These are phyloP conservation scores for Incumbomyces delicatus DNA, from an alignment of 2,329 filamentous ascomycete species.

Conservation along the genomic window DNA sequence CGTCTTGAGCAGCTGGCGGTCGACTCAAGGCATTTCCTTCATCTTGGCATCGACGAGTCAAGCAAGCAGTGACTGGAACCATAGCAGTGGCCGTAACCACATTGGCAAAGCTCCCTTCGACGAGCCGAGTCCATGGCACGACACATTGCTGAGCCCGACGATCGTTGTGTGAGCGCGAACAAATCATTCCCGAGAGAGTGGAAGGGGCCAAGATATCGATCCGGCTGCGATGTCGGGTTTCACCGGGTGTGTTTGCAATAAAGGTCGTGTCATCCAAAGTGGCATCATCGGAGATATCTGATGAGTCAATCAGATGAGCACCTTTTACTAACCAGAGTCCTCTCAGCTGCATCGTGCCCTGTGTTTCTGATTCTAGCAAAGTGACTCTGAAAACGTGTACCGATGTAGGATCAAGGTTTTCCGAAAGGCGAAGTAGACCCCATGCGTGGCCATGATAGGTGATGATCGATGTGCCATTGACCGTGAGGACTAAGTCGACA, in stretches of 20 bases:
- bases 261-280: no score
- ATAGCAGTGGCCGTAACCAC: neutral
- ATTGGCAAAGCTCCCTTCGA: neutral
- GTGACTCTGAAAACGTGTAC: slow-evolving; percentile 21
- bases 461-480: neutral
- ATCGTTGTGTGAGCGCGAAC: no score
- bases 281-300: no score
- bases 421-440: slow-evolving; percentile 16
- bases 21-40: neutral
- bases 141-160: no score
- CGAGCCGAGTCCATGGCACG: neutral
- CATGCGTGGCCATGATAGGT: slow-evolving; percentile 3
- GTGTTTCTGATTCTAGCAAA: slow-evolving; percentile 6
- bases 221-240: no score
- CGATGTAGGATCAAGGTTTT: slow-evolving; percentile 14
- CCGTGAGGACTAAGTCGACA: slow-evolving; percentile 9
- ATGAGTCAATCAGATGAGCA: slow-evolving; percentile 8
- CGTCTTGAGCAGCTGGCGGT: slow-evolving; percentile 8
- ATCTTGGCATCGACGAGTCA: slow-evolving; percentile 1
- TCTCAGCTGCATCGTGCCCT: slow-evolving; percentile 20
- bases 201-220: no score
- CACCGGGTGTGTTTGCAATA: no score
- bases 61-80: slow-evolving; percentile 4
- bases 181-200: no score
- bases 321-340: slow-evolving; percentile 24